Base-by-base conservation (phyloP, 2,329 filamentous ascomycete genomes). In the Nigrograna mackinnonii region DNA sequence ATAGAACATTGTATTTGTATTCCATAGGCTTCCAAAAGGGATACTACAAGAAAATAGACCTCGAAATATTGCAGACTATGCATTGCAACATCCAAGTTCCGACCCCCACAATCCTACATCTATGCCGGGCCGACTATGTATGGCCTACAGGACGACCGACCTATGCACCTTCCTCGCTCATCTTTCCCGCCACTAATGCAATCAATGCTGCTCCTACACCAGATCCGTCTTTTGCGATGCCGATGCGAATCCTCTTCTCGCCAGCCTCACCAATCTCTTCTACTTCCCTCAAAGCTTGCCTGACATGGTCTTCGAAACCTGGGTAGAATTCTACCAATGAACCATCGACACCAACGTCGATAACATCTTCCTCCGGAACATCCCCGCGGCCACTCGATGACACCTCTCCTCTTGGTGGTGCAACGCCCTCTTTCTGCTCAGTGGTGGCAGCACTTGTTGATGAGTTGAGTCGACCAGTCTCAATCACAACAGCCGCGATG, bases 281-380 rank as follows among this genome's bases (percentile, higher is more conserved):
- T 39, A 96, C 83, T 42, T 82, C 83, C 37, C 84, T 75, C 45
- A 97, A 77, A 5, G 89, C 89, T 63, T 95, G 88, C 49, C 91
- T 82, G 49, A 97, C 87, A 75, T 94, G 87, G 43, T 87, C 85
- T 52, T 94, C 85, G 72, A 96, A 99, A 62, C 85, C 85, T 6
- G 94, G 94, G 69, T 97, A 97, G 73, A 95, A 94, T 70, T 97
- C 94, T 2, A 97, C 91, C 39, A 99, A 76, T 63, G 86, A 91
- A 52, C 94, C 94, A 64, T 99, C 94, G 2, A 97, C 92, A 58
- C 94, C 94, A 57, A 99, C 83, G 64, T 99, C 94, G 42, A 94
- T 80, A 39, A 91, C 81, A 34, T 89, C 85, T 6, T 81, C 77
- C 11, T 82, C 78, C n/a, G 64, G 62, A 40, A 70, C 64, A 18